Percentiles rank a stretch among this genome's conserved stretches.
phyloP scores from a whole-genome alignment of 1,284 basidiomycete species.

The Boletus austroedulis region DNA sequence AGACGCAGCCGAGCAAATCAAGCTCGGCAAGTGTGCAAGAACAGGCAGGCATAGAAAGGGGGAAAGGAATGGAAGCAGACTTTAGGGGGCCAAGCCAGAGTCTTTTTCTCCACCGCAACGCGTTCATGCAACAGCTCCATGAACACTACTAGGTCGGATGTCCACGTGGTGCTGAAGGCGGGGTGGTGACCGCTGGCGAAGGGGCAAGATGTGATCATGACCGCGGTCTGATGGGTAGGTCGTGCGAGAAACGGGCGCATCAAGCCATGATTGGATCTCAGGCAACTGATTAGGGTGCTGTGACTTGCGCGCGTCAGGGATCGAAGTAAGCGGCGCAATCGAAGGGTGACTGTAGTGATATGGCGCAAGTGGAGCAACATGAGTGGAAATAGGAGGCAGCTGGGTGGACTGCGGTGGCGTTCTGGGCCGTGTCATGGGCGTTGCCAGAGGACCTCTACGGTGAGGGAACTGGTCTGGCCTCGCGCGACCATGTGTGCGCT shows the following conservation, averaged over 20 bases:
- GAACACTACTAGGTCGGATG: conserved; percentile 31
- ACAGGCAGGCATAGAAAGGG: conserved; percentile 5
- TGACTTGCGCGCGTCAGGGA: conserved; percentile 35
- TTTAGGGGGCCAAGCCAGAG: background rate
- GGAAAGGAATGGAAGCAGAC: conserved; percentile 8
- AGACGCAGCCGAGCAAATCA: conserved; percentile 11
- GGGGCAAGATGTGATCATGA: conserved; percentile 31
- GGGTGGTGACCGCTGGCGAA: conserved; percentile 35
- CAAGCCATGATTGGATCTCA: conserved; percentile 38
- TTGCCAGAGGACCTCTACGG: conserved; percentile 66
- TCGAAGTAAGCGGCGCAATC: conserved; percentile 43
- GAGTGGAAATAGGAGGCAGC: conserved; percentile 38
- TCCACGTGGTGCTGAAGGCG: conserved; percentile 36
- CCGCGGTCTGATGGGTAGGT: conserved; percentile 32
- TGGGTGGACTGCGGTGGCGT: conserved; percentile 41
- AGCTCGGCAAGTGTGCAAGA: conserved; percentile 25
- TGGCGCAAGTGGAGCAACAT: conserved; percentile 39
- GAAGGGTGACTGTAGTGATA: conserved; percentile 50
- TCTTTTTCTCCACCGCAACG: conserved; percentile 11
- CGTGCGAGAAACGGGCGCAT: conserved; percentile 32
- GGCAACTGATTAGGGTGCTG: conserved; percentile 36
- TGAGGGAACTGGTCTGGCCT: conserved; percentile 79
- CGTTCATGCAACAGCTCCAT: conserved; percentile 33
- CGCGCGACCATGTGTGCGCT: conserved; percentile 76
- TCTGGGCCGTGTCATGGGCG: conserved; percentile 35